Percentiles rank a stretch among this genome's conserved stretches.
phyloP scores from a whole-genome alignment of 768 basidiomycete species.

The Gloeostereum incarnatum region DNA sequence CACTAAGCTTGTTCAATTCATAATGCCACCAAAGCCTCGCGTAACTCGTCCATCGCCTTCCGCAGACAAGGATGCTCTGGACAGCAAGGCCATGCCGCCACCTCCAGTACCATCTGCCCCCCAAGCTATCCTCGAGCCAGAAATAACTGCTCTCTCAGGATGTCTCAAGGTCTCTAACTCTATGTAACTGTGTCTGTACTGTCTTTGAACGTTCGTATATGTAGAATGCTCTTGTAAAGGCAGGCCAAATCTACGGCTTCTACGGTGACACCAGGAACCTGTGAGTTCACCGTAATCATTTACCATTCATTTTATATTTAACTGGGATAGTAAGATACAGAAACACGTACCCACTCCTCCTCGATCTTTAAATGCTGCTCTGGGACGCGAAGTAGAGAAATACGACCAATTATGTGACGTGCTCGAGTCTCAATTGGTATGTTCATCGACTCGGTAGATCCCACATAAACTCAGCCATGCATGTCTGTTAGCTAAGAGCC shows the following conservation, averaged over 20 bases:
- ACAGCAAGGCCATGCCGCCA: constrained; percentile 42
- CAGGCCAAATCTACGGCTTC: constrained; percentile 63
- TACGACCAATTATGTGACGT: constrained; percentile 76
- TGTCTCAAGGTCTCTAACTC: constrained; percentile 44
- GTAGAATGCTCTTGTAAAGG: constrained; percentile 58
- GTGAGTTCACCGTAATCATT: constrained; percentile 27
- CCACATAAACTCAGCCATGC: neutral
- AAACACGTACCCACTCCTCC: constrained; percentile 55
- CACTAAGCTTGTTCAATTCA: constrained; percentile 5
- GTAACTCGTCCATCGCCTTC: constrained; percentile 11
- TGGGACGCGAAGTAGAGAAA: constrained; percentile 68
- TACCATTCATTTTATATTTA: neutral
- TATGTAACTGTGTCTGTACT: neutral
- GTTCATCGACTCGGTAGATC: constrained; percentile 12
- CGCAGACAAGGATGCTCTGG: constrained; percentile 19
- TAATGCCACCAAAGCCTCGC: constrained; percentile 38
- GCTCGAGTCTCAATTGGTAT: constrained; percentile 63
- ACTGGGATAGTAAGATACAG: constrained; percentile 50
- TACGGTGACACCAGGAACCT: constrained; percentile 56
- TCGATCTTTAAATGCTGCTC: constrained; percentile 48
- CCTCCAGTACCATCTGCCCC: constrained; percentile 34
- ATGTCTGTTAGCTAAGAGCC: constrained; percentile 46
- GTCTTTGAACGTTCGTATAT: constrained; percentile 4
- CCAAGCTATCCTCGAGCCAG: constrained; percentile 47
- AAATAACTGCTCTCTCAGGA: constrained; percentile 45